Evolutionary conservation across 2,329 filamentous ascomycete species (phyloP).

Genomic region (Phyllosticta citribraziliensis): DNA sequence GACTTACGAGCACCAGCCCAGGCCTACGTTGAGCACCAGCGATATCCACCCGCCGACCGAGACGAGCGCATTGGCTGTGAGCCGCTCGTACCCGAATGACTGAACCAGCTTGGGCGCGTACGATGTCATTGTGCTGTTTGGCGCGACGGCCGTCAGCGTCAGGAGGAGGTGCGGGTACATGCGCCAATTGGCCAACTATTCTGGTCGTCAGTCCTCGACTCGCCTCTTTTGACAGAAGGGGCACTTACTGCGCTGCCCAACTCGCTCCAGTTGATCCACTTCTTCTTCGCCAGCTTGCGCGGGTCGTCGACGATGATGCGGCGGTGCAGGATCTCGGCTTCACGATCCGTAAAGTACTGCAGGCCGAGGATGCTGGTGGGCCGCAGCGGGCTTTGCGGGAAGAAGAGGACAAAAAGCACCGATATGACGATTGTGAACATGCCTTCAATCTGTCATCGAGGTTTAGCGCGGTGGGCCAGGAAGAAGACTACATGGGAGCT

Average conservation of each 20-base stretch:
- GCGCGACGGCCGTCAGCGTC: constrained; percentile 23
- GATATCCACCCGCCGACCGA: constrained; percentile 25
- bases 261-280: constrained; percentile 4
- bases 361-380: constrained; percentile 34
- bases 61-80: constrained; percentile 23
- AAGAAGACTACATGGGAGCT: neutral
- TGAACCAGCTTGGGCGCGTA: constrained; percentile 24
- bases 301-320: constrained; percentile 11
- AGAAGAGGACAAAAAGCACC: constrained; percentile 33
- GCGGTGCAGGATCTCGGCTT: constrained; percentile 33
- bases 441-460: constrained; percentile 34
- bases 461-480: neutral
- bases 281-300: constrained; percentile 8
- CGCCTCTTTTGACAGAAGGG: neutral
- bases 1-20: constrained; percentile 10
- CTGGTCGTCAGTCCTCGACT: constrained; percentile 10
- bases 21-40: constrained; percentile 10
- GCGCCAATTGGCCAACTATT: constrained; percentile 18
- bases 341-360: constrained; percentile 30
- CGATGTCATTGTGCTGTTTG: constrained; percentile 21
- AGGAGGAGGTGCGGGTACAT: constrained; percentile 25
- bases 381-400: constrained; percentile 38
- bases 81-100: constrained; percentile 18
- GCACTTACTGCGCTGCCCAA: constrained; percentile 1
- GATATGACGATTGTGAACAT: constrained; percentile 40